Evolutionary conservation across 352 stramenopile genomes (phyloP).

Genomic region (Chrysophaeum taylorii): DNA sequence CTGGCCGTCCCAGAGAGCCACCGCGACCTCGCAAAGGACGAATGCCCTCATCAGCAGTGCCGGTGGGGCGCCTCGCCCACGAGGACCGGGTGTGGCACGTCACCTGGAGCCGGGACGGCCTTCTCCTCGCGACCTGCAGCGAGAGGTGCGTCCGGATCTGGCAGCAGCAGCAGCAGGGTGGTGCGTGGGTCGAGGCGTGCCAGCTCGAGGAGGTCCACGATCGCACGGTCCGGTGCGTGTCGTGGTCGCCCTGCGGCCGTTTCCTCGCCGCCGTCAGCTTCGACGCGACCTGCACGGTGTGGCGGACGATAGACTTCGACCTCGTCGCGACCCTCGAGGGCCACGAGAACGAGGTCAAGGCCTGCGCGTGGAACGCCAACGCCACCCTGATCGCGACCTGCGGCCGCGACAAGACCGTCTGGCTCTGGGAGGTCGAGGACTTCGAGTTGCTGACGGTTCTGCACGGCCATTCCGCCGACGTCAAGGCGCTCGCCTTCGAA

Average conservation of each 20-base stretch:
- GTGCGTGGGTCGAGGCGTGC: not conserved
- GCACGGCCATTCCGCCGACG: conserved; percentile 86
- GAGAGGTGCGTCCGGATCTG: conserved; percentile 43
- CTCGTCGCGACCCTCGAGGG: conserved; percentile 30
- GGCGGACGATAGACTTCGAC: conserved; percentile 35
- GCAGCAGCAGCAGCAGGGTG: conserved; percentile 15
- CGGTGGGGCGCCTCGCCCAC: no score
- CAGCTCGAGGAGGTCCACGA: conserved; percentile 61
- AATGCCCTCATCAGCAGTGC: no score
- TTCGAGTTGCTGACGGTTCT: conserved; percentile 95
- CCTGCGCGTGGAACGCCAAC: conserved; percentile 81
- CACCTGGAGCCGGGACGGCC: conserved; percentile 68
- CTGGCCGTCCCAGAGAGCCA: no score
- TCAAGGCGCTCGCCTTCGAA: conserved; percentile 89
- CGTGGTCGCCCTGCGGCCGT: conserved; percentile 66
- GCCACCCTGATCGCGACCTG: conserved; percentile 87
- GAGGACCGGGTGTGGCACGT: conserved; percentile 75
- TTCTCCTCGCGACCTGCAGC: conserved; percentile 71
- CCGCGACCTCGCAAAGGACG: no score
- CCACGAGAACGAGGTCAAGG: conserved; percentile 97
- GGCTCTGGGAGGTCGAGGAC: conserved; percentile 89
- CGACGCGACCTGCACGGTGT: conserved; percentile 86
- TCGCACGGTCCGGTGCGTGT: conserved; percentile 81
- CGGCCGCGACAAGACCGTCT: conserved; percentile 95
- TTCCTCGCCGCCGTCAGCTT: conserved; percentile 87